Evolutionary conservation across 2,329 filamentous ascomycete genomes (phyloP).

Genomic region (Stemphylium beticola): DNA sequence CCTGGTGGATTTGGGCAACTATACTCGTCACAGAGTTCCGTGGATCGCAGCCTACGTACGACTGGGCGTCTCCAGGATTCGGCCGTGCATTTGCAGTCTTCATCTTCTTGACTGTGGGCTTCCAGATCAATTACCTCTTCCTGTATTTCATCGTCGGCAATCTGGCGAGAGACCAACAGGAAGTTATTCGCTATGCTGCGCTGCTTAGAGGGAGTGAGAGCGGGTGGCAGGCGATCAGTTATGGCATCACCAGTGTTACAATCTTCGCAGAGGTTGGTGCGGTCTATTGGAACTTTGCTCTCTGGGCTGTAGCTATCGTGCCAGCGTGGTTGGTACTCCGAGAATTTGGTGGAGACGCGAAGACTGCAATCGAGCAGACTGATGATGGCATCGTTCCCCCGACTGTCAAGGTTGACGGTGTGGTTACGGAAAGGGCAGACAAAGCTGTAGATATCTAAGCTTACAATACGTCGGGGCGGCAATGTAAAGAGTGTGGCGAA

Average conservation of each 20-base stretch:
- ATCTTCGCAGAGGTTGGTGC: constrained; percentile 70
- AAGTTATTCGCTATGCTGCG: constrained; percentile 72
- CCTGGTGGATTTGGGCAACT: constrained; percentile 75
- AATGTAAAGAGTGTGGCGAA: too few relatives aligned
- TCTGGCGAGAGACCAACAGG: constrained; percentile 64
- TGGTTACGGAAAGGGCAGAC: neutral
- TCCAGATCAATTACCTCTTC: constrained; percentile 77
- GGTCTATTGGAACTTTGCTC: constrained; percentile 72
- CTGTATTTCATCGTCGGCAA: constrained; percentile 76
- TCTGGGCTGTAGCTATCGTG: constrained; percentile 68
- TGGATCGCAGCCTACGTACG: constrained; percentile 64
- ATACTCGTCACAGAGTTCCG: constrained; percentile 68
- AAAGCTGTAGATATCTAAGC: neutral
- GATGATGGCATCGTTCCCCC: constrained; percentile 5
- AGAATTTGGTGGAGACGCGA: constrained; percentile 54
- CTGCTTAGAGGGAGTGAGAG: constrained; percentile 74
- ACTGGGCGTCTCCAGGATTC: constrained; percentile 70
- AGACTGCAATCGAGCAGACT: constrained; percentile 19
- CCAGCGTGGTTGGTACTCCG: constrained; percentile 72
- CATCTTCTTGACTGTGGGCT: constrained; percentile 69
- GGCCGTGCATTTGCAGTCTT: constrained; percentile 71
- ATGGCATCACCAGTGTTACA: constrained; percentile 67
- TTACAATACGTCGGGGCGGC: too few relatives aligned
- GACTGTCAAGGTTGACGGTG: too few relatives aligned
- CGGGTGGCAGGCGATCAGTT: constrained; percentile 74